A percentile compares a stretch with the other conserved stretches of the same genome.
Evolutionary conservation across 352 stramenopile species (phyloP).

Genomic region (Pythium biforme): DNA sequence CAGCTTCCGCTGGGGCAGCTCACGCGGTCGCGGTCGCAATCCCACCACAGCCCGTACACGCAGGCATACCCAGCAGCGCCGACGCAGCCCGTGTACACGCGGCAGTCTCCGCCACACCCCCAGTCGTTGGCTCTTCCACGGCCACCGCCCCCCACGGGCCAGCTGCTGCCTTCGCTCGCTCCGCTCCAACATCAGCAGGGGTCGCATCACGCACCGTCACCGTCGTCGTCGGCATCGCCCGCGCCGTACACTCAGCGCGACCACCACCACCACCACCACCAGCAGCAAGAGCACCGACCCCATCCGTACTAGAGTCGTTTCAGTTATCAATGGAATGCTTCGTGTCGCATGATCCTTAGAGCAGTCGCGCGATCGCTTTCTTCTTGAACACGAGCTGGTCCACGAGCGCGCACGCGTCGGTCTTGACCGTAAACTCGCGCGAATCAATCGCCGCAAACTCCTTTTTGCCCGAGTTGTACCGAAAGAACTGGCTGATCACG

Average conservation of each 20-base stretch:
- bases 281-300: neutral
- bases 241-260: neutral
- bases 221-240: neutral
- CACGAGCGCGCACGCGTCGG: constrained; percentile 62
- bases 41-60: neutral
- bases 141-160: neutral
- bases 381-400: constrained; percentile 58
- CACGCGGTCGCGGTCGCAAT: neutral
- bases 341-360: neutral
- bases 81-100: neutral
- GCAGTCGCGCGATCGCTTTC: constrained; percentile 20
- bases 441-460: constrained; percentile 65
- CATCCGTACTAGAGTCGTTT: constrained; percentile 3
- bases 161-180: constrained; percentile 1
- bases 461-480: constrained; percentile 85
- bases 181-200: neutral
- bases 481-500: constrained; percentile 72
- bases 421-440: constrained; percentile 70
- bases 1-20: constrained; percentile 14
- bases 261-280: neutral
- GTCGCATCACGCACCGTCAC: neutral
- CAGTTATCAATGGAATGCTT: neutral
- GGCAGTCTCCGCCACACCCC: neutral
- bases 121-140: neutral
- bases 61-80: neutral